Conservation (phyloP, 371 early-diverging fungal species). For the Mortierella sp. region DNA sequence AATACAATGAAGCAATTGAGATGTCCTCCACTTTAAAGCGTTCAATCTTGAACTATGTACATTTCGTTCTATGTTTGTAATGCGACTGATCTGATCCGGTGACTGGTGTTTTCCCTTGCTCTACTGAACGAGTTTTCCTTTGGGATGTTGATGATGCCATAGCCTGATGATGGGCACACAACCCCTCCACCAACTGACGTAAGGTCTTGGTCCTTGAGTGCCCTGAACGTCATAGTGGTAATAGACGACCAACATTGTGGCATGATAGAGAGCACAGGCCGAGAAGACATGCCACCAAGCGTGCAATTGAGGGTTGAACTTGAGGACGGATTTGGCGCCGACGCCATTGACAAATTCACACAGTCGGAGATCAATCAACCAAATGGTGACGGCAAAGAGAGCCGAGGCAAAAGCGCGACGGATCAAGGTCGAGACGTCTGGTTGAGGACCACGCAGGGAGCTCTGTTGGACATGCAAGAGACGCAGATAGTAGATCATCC, state of each 20-base stretch:
- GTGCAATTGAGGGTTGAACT: conserved; percentile 62
- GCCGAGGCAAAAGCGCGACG: conserved; percentile 53
- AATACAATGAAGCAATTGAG: not conserved
- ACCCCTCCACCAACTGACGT: conserved; percentile 13
- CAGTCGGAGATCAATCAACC: conserved; percentile 60
- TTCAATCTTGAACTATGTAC: not conserved
- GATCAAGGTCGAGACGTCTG: conserved; percentile 39
- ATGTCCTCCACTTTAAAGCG: too few relatives aligned
- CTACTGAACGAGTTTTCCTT: not conserved
- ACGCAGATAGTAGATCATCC: conserved; percentile 35
- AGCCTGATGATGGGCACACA: conserved; percentile 23
- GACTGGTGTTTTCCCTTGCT: too few relatives aligned
- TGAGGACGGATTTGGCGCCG: conserved; percentile 46
- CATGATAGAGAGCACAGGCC: conserved; percentile 43
- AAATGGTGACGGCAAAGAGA: conserved; percentile 53
- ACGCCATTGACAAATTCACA: conserved; percentile 61
- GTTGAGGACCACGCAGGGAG: conserved; percentile 5
- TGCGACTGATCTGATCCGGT: not conserved
- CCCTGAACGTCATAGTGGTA: conserved; percentile 24
- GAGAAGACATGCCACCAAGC: conserved; percentile 68
- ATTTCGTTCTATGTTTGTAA: not conserved
- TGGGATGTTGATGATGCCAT: conserved; percentile 3
- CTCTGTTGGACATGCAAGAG: conserved; percentile 35
- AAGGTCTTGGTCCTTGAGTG: conserved; percentile 11
- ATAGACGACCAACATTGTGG: conserved; percentile 30